A percentile compares a stretch with the other conserved stretches of the same genome.
These are phyloP conservation scores for Ascochyta viciae-villosae DNA, from an alignment of 2,329 filamentous ascomycete species.

Conservation along the genomic window DNA sequence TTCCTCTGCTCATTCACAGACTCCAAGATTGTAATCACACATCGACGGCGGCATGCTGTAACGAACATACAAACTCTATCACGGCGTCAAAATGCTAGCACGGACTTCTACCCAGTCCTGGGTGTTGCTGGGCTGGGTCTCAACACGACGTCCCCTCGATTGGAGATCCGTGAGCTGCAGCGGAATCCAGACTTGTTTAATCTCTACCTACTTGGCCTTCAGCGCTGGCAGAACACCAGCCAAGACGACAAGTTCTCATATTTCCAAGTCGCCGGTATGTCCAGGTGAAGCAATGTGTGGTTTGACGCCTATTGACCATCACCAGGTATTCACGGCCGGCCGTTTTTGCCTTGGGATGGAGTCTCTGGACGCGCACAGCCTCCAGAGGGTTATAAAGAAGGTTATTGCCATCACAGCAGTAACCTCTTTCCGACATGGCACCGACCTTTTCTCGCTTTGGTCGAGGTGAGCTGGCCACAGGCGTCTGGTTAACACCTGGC, in stretches of 20 bases:
- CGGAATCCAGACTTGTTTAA: slow-evolving; percentile 71
- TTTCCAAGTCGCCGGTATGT: slow-evolving; percentile 76
- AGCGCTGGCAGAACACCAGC: slow-evolving; percentile 71
- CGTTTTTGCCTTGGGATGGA: slow-evolving; percentile 65
- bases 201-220: slow-evolving; percentile 75
- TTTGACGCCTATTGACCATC: background rate
- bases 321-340: slow-evolving; percentile 80
- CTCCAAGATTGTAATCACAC: slow-evolving; percentile 3
- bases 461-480: slow-evolving; percentile 53
- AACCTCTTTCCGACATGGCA: slow-evolving; percentile 84
- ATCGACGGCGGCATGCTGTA: slow-evolving; percentile 6
- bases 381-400: slow-evolving; percentile 60
- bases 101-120: slow-evolving; percentile 25
- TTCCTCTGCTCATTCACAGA: slow-evolving; percentile 1
- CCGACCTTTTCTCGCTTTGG: slow-evolving; percentile 74
- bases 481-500: background rate
- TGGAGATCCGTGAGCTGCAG: slow-evolving; percentile 71
- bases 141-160: slow-evolving; percentile 54
- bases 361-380: slow-evolving; percentile 47
- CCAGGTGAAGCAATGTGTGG: background rate
- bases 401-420: slow-evolving; percentile 79
- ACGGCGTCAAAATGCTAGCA: background rate
- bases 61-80: background rate
- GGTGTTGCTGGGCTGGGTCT: slow-evolving; percentile 28
- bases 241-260: slow-evolving; percentile 72